Conservation (phyloP, 164 flowering plant genomes). For the Echeveria elegans region DNA sequence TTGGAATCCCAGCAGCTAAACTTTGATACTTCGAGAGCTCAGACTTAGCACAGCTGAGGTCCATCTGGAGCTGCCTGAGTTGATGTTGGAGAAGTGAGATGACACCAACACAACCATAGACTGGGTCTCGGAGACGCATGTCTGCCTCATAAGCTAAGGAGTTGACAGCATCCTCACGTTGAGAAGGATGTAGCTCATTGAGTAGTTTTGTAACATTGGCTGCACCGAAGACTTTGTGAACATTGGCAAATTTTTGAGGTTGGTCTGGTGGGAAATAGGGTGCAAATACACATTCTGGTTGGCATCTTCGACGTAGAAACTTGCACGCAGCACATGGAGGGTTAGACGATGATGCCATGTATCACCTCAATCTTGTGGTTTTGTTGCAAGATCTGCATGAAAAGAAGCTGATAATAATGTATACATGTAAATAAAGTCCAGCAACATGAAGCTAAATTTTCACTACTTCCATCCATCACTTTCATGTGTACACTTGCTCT, state of each 20-base stretch:
- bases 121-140: conserved; percentile 83
- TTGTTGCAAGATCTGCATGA: neutral
- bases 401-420: neutral
- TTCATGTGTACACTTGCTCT: too few relatives aligned
- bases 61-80: conserved; percentile 72
- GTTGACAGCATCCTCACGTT: conserved; percentile 86
- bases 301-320: conserved; percentile 75
- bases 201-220: conserved; percentile 82
- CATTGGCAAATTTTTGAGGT: conserved; percentile 84
- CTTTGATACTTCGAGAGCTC: conserved; percentile 79
- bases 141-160: conserved; percentile 87
- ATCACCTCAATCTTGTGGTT: neutral
- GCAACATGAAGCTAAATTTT: too few relatives aligned
- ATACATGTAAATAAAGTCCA: neutral
- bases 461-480: too few relatives aligned
- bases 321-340: conserved; percentile 92
- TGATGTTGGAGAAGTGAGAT: conserved; percentile 78
- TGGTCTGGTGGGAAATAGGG: conserved; percentile 93
- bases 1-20: conserved; percentile 11
- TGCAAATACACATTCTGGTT: conserved; percentile 83
- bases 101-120: conserved; percentile 87
- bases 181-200: conserved; percentile 70
- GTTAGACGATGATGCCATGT: conserved; percentile 49
- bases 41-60: conserved; percentile 67
- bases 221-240: conserved; percentile 86